Conservation (phyloP, 768 basidiomycete genomes). For the Lactarius sanguifluus region DNA sequence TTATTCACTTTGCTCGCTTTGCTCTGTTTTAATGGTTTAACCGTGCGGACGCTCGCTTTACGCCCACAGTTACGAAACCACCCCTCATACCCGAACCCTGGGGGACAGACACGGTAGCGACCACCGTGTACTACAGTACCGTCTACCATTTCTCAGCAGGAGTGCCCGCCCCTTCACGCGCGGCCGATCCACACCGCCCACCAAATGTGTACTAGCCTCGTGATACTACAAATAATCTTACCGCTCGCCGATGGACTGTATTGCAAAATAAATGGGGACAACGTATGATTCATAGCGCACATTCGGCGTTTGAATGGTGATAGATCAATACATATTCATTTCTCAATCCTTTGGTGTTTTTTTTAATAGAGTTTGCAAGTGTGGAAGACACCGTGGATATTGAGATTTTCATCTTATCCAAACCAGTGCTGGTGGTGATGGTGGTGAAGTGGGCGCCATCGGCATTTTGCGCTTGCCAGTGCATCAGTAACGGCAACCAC, state of each 20-base stretch:
- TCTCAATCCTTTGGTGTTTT: background rate
- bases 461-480: too few relatives aligned
- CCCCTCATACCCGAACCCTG: background rate
- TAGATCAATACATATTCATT: background rate
- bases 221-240: background rate
- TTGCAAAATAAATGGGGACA: background rate
- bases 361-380: background rate
- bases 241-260: background rate
- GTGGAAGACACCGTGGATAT: background rate
- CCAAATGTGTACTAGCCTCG: background rate
- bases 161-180: background rate
- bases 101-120: background rate
- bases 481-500: background rate
- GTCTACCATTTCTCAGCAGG: background rate
- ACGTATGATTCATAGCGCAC: background rate
- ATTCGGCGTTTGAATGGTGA: background rate
- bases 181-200: background rate
- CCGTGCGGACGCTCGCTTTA: background rate
- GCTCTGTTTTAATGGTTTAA: background rate
- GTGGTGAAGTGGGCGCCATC: too few relatives aligned
- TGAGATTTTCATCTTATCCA: too few relatives aligned
- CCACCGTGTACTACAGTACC: background rate
- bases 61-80: background rate
- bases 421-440: too few relatives aligned
- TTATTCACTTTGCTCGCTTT: background rate